Percentiles rank a stretch among this genome's conserved stretches.
phyloP scores from a whole-genome alignment of 2,329 filamentous ascomycete genomes.

The Ophiostoma perfectum region DNA sequence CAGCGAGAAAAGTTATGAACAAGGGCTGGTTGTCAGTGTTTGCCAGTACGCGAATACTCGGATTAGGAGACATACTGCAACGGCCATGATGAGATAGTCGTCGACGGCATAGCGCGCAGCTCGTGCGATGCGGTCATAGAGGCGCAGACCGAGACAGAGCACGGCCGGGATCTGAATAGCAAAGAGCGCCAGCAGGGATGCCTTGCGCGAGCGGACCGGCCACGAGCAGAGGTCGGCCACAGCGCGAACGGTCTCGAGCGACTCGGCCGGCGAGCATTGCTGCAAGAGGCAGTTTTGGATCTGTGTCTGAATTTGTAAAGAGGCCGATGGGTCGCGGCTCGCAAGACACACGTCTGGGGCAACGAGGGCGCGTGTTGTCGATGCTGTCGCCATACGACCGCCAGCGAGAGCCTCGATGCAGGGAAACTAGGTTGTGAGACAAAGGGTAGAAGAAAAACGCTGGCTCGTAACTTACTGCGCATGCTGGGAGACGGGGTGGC shows the following conservation, averaged over 20 bases:
- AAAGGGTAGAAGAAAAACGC: background rate
- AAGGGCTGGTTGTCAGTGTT: conserved; percentile 23
- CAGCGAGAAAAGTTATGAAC: conserved; percentile 32
- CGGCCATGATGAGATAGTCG: conserved; percentile 38
- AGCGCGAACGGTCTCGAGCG: background rate
- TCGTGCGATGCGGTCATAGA: conserved; percentile 35
- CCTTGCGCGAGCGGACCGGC: conserved; percentile 32
- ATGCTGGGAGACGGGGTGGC: background rate
- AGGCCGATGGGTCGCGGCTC: too few relatives aligned
- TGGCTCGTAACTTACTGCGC: conserved; percentile 3
- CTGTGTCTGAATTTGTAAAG: too few relatives aligned
- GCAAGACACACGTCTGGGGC: background rate
- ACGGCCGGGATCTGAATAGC: conserved; percentile 36
- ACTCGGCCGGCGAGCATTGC: conserved; percentile 17
- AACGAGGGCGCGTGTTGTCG: background rate
- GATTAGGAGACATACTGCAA: conserved; percentile 23
- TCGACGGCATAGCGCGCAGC: conserved; percentile 34
- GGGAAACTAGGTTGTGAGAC: background rate
- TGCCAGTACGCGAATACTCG: too few relatives aligned
- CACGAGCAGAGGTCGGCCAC: conserved; percentile 29
- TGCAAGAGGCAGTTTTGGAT: conserved; percentile 10
- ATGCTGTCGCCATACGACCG: too few relatives aligned
- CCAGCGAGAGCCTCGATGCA: background rate
- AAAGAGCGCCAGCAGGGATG: conserved; percentile 35
- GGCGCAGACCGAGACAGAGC: conserved; percentile 34